Percentiles rank a stretch among this genome's conserved stretches.
These are phyloP conservation scores for Mucor mucedo DNA, from an alignment of 371 early-diverging fungal genomes.

Conservation along the genomic window DNA sequence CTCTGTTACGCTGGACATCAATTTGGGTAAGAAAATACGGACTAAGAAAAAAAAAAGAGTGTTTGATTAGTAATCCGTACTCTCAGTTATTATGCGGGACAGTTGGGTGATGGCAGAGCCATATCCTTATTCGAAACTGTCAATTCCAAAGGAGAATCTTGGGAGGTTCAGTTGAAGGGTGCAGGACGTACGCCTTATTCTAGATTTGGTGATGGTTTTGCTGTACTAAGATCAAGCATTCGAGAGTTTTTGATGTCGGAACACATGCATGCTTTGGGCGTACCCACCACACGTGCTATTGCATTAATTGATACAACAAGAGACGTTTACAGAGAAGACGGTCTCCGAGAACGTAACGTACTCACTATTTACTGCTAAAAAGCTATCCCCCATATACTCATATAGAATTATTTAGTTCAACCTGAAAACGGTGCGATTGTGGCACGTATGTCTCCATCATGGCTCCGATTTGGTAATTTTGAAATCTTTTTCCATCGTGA, in stretches of 20 bases:
- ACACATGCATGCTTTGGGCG: slow-evolving; percentile 72
- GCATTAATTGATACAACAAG: slow-evolving; percentile 67
- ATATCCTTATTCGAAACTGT: slow-evolving; percentile 72
- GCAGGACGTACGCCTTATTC: slow-evolving; percentile 89
- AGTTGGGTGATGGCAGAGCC: slow-evolving; percentile 90
- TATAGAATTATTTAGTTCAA: slow-evolving; percentile 6
- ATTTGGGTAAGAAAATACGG: slow-evolving; percentile 67
- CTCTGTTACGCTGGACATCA: slow-evolving; percentile 90
- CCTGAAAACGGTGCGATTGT: slow-evolving; percentile 81
- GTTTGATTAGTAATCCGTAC: background rate
- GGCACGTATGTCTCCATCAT: slow-evolving; percentile 78
- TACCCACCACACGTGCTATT: slow-evolving; percentile 84
- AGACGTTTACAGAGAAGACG: slow-evolving; percentile 72
- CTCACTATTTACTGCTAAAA: no score
- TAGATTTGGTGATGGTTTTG: slow-evolving; percentile 88
- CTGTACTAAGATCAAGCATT: slow-evolving; percentile 80
- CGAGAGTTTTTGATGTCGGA: slow-evolving; percentile 89
- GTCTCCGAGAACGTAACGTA: slow-evolving; percentile 24
- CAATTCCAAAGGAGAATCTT: slow-evolving; percentile 47
- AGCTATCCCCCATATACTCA: background rate
- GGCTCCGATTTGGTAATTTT: slow-evolving; percentile 91
- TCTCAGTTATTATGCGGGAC: slow-evolving; percentile 60
- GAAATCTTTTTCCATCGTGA: slow-evolving; percentile 78
- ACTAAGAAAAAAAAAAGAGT: background rate
- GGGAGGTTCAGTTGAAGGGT: slow-evolving; percentile 89